Evolutionary conservation across 345 rosid genomes (phyloP).

Genomic region (Arabis alpina): DNA sequence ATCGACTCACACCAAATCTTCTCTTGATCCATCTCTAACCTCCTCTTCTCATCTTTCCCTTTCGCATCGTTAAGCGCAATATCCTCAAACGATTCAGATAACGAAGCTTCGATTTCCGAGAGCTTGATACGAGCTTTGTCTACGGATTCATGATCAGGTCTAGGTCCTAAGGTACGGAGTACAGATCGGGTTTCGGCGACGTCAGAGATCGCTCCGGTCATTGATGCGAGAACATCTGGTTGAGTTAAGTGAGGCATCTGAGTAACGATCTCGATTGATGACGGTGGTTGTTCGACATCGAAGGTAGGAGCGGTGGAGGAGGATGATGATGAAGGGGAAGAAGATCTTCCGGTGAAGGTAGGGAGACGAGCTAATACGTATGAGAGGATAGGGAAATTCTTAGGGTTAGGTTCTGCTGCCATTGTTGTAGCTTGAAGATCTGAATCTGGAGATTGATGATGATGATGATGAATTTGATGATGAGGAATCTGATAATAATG

Average conservation of each 20-base stretch:
- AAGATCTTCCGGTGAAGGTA: conserved; percentile 53
- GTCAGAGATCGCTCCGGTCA: conserved; percentile 73
- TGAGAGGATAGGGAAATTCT: conserved; percentile 79
- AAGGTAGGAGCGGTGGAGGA: conserved; percentile 36
- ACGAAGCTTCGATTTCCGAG: conserved; percentile 54
- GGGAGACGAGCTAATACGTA: conserved; percentile 83
- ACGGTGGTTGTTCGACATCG: conserved; percentile 46
- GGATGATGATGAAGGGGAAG: conserved; percentile 46
- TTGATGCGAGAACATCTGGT: conserved; percentile 69
- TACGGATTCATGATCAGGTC: conserved; percentile 90
- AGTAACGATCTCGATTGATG: conserved; percentile 45
- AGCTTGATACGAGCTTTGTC: conserved; percentile 72
- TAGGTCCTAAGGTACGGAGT: conserved; percentile 80
- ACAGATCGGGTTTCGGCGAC: conserved; percentile 85
- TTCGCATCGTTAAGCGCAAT: conserved; percentile 59
- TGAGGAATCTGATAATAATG: no score
- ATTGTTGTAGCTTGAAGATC: conserved; percentile 27
- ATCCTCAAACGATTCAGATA: conserved; percentile 71
- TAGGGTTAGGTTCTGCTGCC: conserved; percentile 77
- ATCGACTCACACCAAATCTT: conserved; percentile 52
- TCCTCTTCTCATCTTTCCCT: conserved; percentile 58
- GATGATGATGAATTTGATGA: not conserved
- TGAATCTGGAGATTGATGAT: conserved; percentile 20
- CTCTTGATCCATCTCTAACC: conserved; percentile 65
- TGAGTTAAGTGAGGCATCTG: conserved; percentile 68